Conservation (phyloP, 2,329 filamentous ascomycete genomes). For the Aspergillus sp. region DNA sequence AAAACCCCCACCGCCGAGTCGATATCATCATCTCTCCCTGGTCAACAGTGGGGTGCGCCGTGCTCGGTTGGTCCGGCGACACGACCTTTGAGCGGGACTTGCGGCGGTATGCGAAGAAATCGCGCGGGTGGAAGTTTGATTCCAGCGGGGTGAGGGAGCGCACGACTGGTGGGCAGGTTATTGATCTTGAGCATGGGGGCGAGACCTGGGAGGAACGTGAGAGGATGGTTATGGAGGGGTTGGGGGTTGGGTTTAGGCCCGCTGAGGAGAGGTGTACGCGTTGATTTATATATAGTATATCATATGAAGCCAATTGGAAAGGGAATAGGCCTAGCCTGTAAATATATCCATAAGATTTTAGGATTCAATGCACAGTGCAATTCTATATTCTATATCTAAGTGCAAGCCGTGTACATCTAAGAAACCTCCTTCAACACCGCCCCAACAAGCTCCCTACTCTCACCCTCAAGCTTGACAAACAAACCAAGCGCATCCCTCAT, state of each 20-base stretch:
- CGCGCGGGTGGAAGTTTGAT: constrained; percentile 79
- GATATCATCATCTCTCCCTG: constrained; percentile 91
- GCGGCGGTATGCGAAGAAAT: constrained; percentile 72
- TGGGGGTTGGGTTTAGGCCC: constrained; percentile 67
- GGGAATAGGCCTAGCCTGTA: too few species aligned
- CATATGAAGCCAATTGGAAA: background rate
- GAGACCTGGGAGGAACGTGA: constrained; percentile 69
- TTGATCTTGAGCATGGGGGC: constrained; percentile 63
- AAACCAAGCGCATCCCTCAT: background rate
- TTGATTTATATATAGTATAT: constrained; percentile 27
- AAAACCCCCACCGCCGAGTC: constrained; percentile 75
- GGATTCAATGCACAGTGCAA: too few species aligned
- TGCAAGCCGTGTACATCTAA: background rate
- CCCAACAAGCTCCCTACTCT: background rate
- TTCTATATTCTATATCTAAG: background rate
- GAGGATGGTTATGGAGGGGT: constrained; percentile 72
- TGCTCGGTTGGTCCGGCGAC: constrained; percentile 84
- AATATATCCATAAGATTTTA: too few species aligned
- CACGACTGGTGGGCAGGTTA: constrained; percentile 62
- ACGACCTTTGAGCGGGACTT: constrained; percentile 90
- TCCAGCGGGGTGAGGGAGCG: constrained; percentile 78
- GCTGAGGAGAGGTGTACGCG: constrained; percentile 69
- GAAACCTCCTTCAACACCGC: background rate
- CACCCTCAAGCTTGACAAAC: background rate
- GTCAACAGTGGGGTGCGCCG: constrained; percentile 82